Conservation (phyloP, 2,329 filamentous ascomycete genomes). For the Pezicula neosporulosa region DNA sequence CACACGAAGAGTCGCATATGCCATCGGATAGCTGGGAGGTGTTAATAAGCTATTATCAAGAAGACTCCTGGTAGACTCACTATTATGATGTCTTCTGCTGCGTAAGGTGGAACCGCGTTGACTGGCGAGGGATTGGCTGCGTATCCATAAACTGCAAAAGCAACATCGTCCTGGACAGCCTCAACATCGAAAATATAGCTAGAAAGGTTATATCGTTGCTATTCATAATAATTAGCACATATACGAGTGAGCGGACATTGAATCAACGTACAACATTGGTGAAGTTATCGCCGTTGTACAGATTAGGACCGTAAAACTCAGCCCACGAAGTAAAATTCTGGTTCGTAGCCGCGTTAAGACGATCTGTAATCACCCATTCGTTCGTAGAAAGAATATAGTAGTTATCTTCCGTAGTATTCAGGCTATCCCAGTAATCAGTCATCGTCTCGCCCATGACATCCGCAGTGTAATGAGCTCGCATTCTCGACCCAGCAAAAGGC, state of each 20-base stretch:
- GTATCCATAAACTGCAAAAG: conserved; percentile 27
- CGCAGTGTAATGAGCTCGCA: conserved; percentile 16
- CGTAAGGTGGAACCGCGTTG: conserved; percentile 28
- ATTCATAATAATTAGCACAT: background rate
- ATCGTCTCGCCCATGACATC: conserved; percentile 17
- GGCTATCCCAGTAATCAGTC: conserved; percentile 17
- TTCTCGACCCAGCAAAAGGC: conserved; percentile 17
- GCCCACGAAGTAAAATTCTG: conserved; percentile 18
- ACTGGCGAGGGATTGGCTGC: conserved; percentile 16
- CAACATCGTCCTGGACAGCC: conserved; percentile 10
- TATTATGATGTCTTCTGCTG: conserved; percentile 36
- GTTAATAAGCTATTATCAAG: conserved; percentile 21
- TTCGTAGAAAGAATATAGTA: conserved; percentile 12
- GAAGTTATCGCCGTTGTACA: conserved; percentile 15
- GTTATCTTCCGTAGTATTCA: conserved; percentile 7
- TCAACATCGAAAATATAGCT: conserved; percentile 17
- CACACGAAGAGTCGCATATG: conserved; percentile 55
- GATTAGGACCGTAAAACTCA: conserved; percentile 16
- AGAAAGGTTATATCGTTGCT: conserved; percentile 21
- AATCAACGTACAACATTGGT: conserved; percentile 14
- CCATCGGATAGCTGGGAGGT: conserved; percentile 49
- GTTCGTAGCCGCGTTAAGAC: conserved; percentile 15
- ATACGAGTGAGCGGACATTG: background rate
- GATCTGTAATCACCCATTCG: conserved; percentile 18
- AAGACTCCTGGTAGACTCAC: conserved; percentile 10